phyloP scores from a whole-genome alignment of 129 eudicot genomes.

The Rutidosis leptorrhynchoides region DNA sequence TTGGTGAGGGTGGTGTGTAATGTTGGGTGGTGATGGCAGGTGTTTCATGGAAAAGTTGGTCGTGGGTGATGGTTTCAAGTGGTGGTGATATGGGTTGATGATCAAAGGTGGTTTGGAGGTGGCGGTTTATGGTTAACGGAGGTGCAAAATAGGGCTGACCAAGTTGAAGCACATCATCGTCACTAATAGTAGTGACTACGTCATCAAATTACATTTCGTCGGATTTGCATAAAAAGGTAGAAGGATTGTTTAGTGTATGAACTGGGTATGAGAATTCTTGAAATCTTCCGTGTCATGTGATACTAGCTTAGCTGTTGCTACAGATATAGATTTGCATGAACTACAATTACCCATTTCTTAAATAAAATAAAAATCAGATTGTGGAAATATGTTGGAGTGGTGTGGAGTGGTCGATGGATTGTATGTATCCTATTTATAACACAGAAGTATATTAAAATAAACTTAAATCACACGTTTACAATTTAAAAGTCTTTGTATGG shows the following conservation, averaged over 20 bases:
- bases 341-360: conserved; percentile 68
- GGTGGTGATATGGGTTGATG: too few relatives aligned
- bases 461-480: too few relatives aligned
- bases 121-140: conserved; percentile 62
- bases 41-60: too few relatives aligned
- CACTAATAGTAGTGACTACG: conserved; percentile 58
- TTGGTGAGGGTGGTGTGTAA: too few relatives aligned
- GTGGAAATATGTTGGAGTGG: background rate
- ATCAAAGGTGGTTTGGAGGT: too few relatives aligned
- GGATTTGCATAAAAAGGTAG: conserved; percentile 72
- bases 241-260: conserved; percentile 51
- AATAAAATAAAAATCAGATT: background rate
- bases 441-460: too few relatives aligned
- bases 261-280: conserved; percentile 82
- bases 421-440: too few relatives aligned
- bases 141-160: conserved; percentile 81
- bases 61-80: too few relatives aligned
- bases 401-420: too few relatives aligned
- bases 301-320: conserved; percentile 64
- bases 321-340: conserved; percentile 61
- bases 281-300: conserved; percentile 64
- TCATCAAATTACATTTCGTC: conserved; percentile 94
- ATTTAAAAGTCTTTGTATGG: too few relatives aligned
- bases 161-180: conserved; percentile 59
- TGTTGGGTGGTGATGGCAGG: too few relatives aligned